Conservation (phyloP, 2,329 filamentous ascomycete species). For the Cercospora beticola region DNA sequence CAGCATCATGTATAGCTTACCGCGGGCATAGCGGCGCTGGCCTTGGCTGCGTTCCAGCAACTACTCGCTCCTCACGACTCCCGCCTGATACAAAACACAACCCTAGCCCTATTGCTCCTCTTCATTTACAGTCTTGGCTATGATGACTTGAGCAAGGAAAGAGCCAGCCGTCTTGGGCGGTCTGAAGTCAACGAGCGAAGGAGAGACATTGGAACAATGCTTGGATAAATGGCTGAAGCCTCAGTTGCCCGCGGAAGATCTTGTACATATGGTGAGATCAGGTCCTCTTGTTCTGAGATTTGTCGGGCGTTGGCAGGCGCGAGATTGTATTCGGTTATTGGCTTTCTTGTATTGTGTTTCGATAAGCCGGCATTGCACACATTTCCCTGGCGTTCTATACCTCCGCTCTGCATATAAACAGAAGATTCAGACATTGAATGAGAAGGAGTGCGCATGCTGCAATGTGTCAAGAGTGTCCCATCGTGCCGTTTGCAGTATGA, state of each 20-base stretch:
- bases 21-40: conserved; percentile 21
- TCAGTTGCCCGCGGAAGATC: conserved; percentile 17
- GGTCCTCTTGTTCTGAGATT: conserved; percentile 11
- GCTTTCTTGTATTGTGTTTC: conserved; percentile 17
- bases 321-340: conserved; percentile 5
- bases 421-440: background rate
- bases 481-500: background rate
- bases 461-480: background rate
- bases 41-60: conserved; percentile 9
- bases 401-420: conserved; percentile 25
- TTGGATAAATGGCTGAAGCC: conserved; percentile 5
- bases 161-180: background rate
- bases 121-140: background rate
- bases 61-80: background rate
- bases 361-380: conserved; percentile 20
- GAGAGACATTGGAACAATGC: background rate
- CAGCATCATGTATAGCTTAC: conserved; percentile 24
- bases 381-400: conserved; percentile 30
- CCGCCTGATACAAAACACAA: background rate
- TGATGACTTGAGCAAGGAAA: background rate
- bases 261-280: conserved; percentile 24
- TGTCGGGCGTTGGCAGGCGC: conserved; percentile 14
- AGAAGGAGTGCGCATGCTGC: background rate
- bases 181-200: background rate
- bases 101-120: background rate